A percentile compares a stretch with the other conserved stretches of the same genome.
Conservation (phyloP, 768 basidiomycete species). For the Glaciozyma antarctica region DNA sequence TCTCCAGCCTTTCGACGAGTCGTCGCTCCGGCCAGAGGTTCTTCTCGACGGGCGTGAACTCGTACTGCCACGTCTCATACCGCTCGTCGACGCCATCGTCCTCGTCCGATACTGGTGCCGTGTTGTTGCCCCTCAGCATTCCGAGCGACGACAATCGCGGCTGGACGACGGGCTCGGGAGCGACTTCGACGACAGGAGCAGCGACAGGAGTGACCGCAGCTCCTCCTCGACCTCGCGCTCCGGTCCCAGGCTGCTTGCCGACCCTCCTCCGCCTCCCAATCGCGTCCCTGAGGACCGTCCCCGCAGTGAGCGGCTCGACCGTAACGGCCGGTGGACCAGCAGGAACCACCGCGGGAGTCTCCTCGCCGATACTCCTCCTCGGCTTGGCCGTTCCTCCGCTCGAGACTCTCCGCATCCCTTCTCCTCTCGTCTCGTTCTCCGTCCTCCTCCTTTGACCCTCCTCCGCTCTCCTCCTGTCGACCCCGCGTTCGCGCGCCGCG, state of each 20-base stretch:
- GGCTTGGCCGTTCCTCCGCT: neutral
- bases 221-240: too few relatives aligned
- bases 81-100: conserved; percentile 16
- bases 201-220: too few relatives aligned
- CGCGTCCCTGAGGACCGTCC: too few relatives aligned
- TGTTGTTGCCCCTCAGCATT: neutral
- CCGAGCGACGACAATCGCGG: neutral
- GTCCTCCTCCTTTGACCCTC: conserved; percentile 41
- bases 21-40: conserved; percentile 7
- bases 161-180: neutral
- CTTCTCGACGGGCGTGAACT: conserved; percentile 31
- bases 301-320: too few relatives aligned
- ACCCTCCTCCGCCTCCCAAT: neutral
- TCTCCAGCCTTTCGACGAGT: conserved; percentile 3
- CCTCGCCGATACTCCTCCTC: neutral
- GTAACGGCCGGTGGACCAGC: too few relatives aligned
- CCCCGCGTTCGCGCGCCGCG: conserved; percentile 35
- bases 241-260: neutral
- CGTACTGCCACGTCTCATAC: conserved; percentile 34
- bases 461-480: conserved; percentile 48
- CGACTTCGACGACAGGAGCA: neutral
- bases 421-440: conserved; percentile 13
- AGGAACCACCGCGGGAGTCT: neutral
- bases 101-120: neutral
- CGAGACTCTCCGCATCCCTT: neutral